Evolutionary conservation across 139 green algal genomes (phyloP).

Genomic region (Marvania coccoides): DNA sequence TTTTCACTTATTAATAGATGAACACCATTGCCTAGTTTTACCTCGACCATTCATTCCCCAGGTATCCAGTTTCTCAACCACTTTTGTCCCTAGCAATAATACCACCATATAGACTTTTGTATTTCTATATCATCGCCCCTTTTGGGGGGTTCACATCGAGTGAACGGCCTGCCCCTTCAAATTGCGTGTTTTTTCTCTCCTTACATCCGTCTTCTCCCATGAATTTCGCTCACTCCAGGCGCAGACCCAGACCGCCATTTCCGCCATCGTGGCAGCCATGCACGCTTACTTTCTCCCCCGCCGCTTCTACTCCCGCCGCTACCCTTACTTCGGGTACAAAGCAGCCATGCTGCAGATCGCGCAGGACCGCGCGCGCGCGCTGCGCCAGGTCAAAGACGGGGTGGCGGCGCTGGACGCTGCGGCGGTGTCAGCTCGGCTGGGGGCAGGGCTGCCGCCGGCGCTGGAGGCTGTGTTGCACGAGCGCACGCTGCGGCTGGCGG

Average conservation of each 20-base stretch:
- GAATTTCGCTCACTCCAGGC: too few relatives aligned
- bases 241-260: too few relatives aligned
- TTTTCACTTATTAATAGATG: too few relatives aligned
- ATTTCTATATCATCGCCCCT: too few relatives aligned
- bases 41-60: too few relatives aligned
- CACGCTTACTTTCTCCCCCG: conserved; percentile 37
- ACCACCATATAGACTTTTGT: too few relatives aligned
- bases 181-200: too few relatives aligned
- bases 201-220: too few relatives aligned
- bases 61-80: too few relatives aligned
- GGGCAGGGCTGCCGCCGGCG: background rate
- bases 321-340: conserved; percentile 35
- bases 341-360: conserved; percentile 40
- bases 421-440: background rate
- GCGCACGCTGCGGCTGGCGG: conserved; percentile 10
- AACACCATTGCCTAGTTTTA: too few relatives aligned
- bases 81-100: too few relatives aligned
- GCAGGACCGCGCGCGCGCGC: conserved; percentile 14
- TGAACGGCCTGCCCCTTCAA: background rate
- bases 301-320: conserved; percentile 44
- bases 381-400: background rate
- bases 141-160: too few relatives aligned
- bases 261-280: conserved; percentile 12
- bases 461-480: conserved; percentile 19
- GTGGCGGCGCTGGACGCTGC: conserved; percentile 1